phyloP scores from a whole-genome alignment of 176 grass and related monocot species.

The Rhynchospora pubera region DNA sequence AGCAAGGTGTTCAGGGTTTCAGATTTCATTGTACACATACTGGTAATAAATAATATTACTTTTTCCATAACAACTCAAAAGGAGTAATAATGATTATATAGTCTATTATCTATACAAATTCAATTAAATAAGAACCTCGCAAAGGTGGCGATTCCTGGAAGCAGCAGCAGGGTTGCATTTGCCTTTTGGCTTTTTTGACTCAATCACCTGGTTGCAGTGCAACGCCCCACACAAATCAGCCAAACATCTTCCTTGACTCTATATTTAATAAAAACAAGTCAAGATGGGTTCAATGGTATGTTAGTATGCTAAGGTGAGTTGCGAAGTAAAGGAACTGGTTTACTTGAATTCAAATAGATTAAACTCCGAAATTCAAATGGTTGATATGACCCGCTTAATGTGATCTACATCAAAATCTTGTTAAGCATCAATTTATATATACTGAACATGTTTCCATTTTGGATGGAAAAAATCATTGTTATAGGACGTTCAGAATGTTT shows the following conservation, averaged over 20 bases:
- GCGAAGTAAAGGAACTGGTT: no score
- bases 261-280: not conserved
- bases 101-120: not conserved
- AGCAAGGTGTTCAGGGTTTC: not conserved
- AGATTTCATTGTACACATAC: not conserved
- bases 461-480: no score
- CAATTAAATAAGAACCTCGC: constrained; percentile 67
- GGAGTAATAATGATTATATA: not conserved
- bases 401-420: no score
- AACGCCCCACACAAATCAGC: constrained; percentile 84
- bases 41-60: not conserved
- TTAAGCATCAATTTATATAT: no score
- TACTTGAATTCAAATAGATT: no score
- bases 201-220: constrained; percentile 69
- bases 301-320: not conserved
- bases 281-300: not conserved
- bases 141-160: constrained; percentile 84
- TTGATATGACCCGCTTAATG: no score
- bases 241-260: constrained; percentile 87
- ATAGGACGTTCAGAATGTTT: no score
- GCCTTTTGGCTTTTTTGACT: constrained; percentile 75
- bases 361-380: no score
- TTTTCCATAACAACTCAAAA: not conserved
- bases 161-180: constrained; percentile 90
- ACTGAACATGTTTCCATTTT: no score